phyloP scores from a whole-genome alignment of 352 stramenopile species.

The Pythium myriotylum region DNA sequence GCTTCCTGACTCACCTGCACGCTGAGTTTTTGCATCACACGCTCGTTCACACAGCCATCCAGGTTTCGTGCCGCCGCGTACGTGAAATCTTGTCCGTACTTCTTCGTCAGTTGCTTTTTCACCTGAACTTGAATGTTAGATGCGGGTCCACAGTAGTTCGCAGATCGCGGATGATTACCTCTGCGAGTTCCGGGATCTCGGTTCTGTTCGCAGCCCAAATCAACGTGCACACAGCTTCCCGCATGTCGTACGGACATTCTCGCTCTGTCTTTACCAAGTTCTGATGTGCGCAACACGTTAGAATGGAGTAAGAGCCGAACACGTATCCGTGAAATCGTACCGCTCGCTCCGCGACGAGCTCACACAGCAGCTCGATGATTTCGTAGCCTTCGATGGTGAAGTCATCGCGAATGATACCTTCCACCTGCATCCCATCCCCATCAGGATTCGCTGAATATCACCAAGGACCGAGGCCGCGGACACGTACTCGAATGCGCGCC shows the following conservation, averaged over 20 bases:
- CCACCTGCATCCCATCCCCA: constrained; percentile 49
- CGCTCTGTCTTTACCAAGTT: constrained; percentile 91
- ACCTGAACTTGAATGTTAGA: constrained; percentile 31
- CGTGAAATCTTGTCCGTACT: constrained; percentile 90
- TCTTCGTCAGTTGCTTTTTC: constrained; percentile 89
- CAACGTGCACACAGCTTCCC: constrained; percentile 91
- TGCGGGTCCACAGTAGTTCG: too few species aligned
- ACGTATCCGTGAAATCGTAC: constrained; percentile 21
- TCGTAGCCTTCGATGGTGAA: constrained; percentile 96
- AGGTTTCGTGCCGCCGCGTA: constrained; percentile 83
- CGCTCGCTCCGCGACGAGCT: constrained; percentile 92
- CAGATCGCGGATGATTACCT: constrained; percentile 46
- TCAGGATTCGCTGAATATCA: constrained; percentile 1
- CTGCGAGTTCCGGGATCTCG: constrained; percentile 92
- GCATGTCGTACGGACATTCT: constrained; percentile 93
- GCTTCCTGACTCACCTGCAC: constrained; percentile 54
- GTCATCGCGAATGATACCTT: constrained; percentile 95
- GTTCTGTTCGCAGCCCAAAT: constrained; percentile 92
- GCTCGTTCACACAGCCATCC: constrained; percentile 90
- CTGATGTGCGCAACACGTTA: constrained; percentile 21
- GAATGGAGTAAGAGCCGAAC: background rate
- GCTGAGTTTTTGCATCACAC: constrained; percentile 93
- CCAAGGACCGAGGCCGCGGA: background rate
- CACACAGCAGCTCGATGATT: constrained; percentile 93
- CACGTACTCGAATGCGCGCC: constrained; percentile 91